phyloP scores from a whole-genome alignment of 352 stramenopile species.

The Phytopythium oedochilum region DNA sequence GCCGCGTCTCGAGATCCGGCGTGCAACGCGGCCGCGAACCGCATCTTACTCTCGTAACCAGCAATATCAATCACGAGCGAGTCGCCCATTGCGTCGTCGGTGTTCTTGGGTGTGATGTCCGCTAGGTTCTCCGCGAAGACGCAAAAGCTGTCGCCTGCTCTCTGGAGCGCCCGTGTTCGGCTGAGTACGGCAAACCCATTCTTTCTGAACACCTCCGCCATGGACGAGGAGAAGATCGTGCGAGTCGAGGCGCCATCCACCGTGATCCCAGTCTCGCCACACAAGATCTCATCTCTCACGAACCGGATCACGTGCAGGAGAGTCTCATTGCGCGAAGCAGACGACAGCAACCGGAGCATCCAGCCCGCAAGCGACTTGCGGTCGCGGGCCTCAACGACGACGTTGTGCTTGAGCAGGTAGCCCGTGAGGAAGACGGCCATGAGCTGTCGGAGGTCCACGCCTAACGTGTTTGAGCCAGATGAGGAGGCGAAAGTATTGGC shows the following conservation, averaged over 20 bases:
- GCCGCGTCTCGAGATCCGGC: conserved; percentile 5
- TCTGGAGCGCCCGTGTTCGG: conserved; percentile 8
- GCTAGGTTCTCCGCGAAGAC: not conserved
- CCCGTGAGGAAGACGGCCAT: conserved; percentile 76
- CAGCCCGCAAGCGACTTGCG: conserved; percentile 58
- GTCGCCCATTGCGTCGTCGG: not conserved
- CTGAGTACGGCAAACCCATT: conserved; percentile 29
- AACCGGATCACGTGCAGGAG: conserved; percentile 61
- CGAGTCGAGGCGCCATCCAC: not conserved
- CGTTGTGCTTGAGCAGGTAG: conserved; percentile 51
- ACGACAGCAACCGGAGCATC: conserved; percentile 66
- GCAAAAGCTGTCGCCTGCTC: not conserved
- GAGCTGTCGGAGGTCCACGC: conserved; percentile 62
- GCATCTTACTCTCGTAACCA: conserved; percentile 40
- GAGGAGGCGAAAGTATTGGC: conserved; percentile 12
- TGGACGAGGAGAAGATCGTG: conserved; percentile 17
- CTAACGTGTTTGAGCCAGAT: conserved; percentile 12
- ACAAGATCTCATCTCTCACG: conserved; percentile 40
- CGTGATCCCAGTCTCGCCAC: not conserved
- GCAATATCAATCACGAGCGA: conserved; percentile 28
- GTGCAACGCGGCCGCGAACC: conserved; percentile 12
- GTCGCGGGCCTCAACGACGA: conserved; percentile 47
- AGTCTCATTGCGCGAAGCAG: conserved; percentile 51
- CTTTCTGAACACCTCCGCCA: conserved; percentile 43
- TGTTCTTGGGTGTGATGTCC: not conserved